phyloP scores from a whole-genome alignment of 768 basidiomycete genomes.

The Termitomyces sp. region DNA sequence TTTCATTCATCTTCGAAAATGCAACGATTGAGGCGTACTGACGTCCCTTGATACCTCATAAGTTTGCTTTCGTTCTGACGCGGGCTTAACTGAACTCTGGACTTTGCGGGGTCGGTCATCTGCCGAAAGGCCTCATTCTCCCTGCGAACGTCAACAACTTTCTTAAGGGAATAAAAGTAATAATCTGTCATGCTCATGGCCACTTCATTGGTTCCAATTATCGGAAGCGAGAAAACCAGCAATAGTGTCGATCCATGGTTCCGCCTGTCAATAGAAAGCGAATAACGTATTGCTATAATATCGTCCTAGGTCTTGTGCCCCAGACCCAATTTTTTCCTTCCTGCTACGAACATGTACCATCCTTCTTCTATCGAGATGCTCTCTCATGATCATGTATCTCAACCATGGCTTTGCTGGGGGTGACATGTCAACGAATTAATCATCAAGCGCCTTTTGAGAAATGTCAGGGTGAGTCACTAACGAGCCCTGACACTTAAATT shows the following conservation, averaged over 20 bases:
- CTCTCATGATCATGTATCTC: background rate
- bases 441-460: background rate
- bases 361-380: background rate
- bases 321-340: background rate
- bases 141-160: background rate
- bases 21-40: background rate
- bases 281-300: background rate
- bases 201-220: background rate
- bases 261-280: background rate
- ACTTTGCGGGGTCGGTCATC: background rate
- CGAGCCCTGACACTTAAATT: background rate
- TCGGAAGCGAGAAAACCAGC: background rate
- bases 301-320: background rate
- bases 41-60: background rate
- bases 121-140: background rate
- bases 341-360: background rate
- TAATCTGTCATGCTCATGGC: background rate
- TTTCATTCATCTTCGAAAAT: background rate
- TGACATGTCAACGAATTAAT: background rate
- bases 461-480: background rate
- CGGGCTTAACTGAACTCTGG: background rate
- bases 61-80: background rate
- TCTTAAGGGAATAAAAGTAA: background rate
- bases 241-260: background rate
- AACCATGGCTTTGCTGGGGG: no score